These are phyloP conservation scores for Borealophlyctis nickersoniae DNA, from an alignment of 192 early-diverging fungal genomes.

Conservation along the genomic window DNA sequence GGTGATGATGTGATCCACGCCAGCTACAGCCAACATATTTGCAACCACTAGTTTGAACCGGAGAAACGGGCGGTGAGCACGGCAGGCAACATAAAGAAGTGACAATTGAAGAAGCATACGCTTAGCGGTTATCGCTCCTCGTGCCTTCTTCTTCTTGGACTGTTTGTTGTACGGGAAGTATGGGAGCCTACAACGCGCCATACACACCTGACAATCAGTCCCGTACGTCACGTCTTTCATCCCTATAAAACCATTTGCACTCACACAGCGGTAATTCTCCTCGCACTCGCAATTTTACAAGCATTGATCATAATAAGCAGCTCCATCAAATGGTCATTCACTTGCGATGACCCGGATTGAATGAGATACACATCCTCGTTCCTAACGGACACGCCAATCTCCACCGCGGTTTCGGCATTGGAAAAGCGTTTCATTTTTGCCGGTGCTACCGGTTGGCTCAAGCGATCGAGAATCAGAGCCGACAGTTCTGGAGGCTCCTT, in stretches of 20 bases:
- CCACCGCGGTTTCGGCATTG: slow-evolving; percentile 91
- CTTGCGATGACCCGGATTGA: slow-evolving; percentile 79
- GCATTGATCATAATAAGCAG: slow-evolving; percentile 96
- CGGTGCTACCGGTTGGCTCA: slow-evolving; percentile 74
- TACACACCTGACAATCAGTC: background rate
- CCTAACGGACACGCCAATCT: slow-evolving; percentile 92
- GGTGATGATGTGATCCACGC: slow-evolving; percentile 97
- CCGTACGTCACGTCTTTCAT: background rate
- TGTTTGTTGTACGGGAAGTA: slow-evolving; percentile 98
- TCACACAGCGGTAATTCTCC: slow-evolving; percentile 86
- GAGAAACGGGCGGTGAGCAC: too few species aligned
- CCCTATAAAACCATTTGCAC: background rate
- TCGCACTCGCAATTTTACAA: slow-evolving; percentile 85
- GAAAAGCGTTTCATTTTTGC: slow-evolving; percentile 77
- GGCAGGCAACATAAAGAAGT: too few species aligned
- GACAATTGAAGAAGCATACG: too few species aligned
- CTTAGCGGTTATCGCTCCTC: slow-evolving; percentile 95
- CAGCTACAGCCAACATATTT: slow-evolving; percentile 89
- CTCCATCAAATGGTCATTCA: slow-evolving; percentile 89
- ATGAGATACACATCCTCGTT: slow-evolving; percentile 96
- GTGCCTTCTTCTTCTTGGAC: slow-evolving; percentile 97
- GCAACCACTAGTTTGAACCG: slow-evolving; percentile 84
- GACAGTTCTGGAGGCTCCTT: slow-evolving; percentile 88
- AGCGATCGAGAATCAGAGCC: slow-evolving; percentile 69
- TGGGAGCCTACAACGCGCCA: slow-evolving; percentile 58